phyloP scores from a whole-genome alignment of 345 rosid genomes.

The Syzygium grande region DNA sequence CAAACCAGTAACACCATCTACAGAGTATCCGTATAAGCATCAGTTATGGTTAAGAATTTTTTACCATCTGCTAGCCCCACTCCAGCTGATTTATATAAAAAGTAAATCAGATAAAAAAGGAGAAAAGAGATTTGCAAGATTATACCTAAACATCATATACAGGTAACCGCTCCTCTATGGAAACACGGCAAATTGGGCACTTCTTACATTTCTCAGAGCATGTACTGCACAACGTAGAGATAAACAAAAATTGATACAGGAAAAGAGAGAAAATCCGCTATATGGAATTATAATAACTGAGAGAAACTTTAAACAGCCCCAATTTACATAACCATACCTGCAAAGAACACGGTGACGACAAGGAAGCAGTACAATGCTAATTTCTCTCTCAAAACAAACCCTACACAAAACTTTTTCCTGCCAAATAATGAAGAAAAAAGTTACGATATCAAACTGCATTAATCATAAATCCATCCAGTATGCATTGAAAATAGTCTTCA shows the following conservation, averaged over 20 bases:
- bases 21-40: background rate
- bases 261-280: background rate
- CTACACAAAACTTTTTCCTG: conserved; percentile 96
- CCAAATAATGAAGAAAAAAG: background rate
- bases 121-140: background rate
- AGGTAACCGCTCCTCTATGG: conserved; percentile 68
- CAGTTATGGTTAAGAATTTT: background rate
- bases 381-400: conserved; percentile 89
- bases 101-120: background rate
- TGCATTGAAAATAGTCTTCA: background rate
- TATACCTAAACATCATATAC: conserved; percentile 71
- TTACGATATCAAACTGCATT: background rate
- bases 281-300: background rate
- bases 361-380: conserved; percentile 83
- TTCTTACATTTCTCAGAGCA: conserved; percentile 90
- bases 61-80: background rate
- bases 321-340: conserved; percentile 39
- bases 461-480: background rate
- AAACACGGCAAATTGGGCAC: conserved; percentile 82
- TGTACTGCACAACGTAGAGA: conserved; percentile 38
- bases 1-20: background rate
- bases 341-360: conserved; percentile 93
- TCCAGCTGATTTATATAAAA: background rate
- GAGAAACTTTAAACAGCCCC: background rate
- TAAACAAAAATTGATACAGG: background rate